Percentiles rank a stretch among this genome's conserved stretches.
These are phyloP conservation scores for Tricholoma terreum DNA, from an alignment of 768 basidiomycete genomes.

Conservation along the genomic window DNA sequence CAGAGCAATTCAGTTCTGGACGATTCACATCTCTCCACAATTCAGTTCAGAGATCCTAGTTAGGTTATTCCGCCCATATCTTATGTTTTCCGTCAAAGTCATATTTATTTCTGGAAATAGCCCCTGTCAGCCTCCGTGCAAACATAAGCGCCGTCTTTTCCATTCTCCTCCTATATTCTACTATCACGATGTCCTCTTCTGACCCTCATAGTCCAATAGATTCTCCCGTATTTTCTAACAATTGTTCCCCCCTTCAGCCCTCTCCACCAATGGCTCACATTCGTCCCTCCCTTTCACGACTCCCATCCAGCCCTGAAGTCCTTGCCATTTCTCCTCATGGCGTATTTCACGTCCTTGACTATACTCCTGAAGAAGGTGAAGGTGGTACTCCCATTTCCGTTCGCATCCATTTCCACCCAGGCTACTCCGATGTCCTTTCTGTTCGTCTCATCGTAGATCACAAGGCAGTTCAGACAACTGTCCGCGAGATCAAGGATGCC, in stretches of 20 bases:
- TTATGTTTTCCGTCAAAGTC: no score
- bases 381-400: constrained; percentile 62
- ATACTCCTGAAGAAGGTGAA: constrained; percentile 61
- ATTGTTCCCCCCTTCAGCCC: background rate
- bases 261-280: background rate
- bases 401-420: constrained; percentile 55
- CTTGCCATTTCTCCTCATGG: constrained; percentile 38
- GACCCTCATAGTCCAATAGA: no score
- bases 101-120: constrained; percentile 7
- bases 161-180: no score
- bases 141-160: constrained; percentile 4
- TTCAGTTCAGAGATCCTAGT: no score
- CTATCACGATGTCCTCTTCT: background rate
- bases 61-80: no score
- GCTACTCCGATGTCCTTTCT: constrained; percentile 49
- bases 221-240: no score
- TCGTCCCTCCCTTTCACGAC: background rate
- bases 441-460: constrained; percentile 74
- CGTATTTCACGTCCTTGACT: constrained; percentile 64
- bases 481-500: constrained; percentile 48
- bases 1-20: no score
- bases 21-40: no score
- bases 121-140: constrained; percentile 14
- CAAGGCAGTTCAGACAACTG: constrained; percentile 65
- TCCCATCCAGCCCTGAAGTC: no score